Percentiles rank a stretch among this genome's conserved stretches.
Conservation (phyloP, 1,284 basidiomycete genomes). For the Trichosporon coremiiforme region DNA sequence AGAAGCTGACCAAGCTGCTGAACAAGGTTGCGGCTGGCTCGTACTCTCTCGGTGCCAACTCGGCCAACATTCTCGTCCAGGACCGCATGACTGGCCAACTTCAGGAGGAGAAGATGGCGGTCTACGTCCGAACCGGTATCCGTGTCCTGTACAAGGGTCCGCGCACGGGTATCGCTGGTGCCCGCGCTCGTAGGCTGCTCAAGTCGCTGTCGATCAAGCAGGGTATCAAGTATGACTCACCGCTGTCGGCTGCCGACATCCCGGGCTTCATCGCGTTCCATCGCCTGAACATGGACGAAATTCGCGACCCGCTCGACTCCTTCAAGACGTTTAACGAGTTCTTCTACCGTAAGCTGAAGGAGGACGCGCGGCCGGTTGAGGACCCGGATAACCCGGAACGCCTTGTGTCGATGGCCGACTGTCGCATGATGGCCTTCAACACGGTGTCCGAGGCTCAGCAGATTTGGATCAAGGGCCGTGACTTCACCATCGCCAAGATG, state of each 20-base stretch:
- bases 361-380: constrained; percentile 75
- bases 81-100: constrained; percentile 86
- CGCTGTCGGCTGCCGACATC: constrained; percentile 81
- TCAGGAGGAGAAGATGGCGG: constrained; percentile 90
- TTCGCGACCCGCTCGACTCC: constrained; percentile 75
- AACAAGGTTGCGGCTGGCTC: constrained; percentile 79
- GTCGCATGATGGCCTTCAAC: constrained; percentile 90
- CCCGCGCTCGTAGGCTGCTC: constrained; percentile 75
- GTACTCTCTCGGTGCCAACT: constrained; percentile 79
- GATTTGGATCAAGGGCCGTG: constrained; percentile 96
- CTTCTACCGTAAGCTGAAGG: constrained; percentile 89
- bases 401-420: constrained; percentile 88
- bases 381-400: constrained; percentile 70
- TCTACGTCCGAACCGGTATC: constrained; percentile 91
- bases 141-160: constrained; percentile 91
- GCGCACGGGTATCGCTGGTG: constrained; percentile 85
- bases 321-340: constrained; percentile 87
- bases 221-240: constrained; percentile 87
- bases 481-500: constrained; percentile 78
- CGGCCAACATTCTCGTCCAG: constrained; percentile 93
- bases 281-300: constrained; percentile 77
- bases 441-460: constrained; percentile 79
- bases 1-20: constrained; percentile 91
- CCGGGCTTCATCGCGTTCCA: constrained; percentile 88
- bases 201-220: constrained; percentile 92